phyloP scores from a whole-genome alignment of 108 stramenopile genomes.

The Stephanodiscus triporus region DNA sequence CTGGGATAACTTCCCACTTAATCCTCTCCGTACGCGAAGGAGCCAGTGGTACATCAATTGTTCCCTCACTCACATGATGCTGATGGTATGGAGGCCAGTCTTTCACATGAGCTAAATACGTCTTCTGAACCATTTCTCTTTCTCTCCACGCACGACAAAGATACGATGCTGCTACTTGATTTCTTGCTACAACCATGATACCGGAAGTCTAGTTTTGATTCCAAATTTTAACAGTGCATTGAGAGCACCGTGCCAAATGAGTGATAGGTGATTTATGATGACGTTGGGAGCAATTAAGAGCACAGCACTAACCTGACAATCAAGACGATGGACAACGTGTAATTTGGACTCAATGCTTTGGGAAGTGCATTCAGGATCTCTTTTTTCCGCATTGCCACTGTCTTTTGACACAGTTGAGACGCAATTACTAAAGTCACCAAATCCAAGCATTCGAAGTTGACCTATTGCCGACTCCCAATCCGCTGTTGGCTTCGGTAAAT shows the following conservation, averaged over 20 bases:
- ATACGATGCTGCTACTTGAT: slow-evolving; percentile 52
- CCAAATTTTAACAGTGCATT: not conserved
- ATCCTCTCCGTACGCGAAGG: slow-evolving; percentile 56
- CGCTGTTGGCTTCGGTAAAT: slow-evolving; percentile 57
- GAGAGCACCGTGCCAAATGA: not conserved
- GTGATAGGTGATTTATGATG: too few species aligned
- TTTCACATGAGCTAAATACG: slow-evolving; percentile 61
- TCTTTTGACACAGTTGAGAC: slow-evolving; percentile 14
- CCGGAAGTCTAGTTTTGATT: slow-evolving; percentile 57
- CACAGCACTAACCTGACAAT: slow-evolving; percentile 62
- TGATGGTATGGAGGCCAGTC: slow-evolving; percentile 60
- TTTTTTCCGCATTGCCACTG: slow-evolving; percentile 1
- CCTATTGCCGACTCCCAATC: slow-evolving; percentile 72
- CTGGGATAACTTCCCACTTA: slow-evolving; percentile 61
- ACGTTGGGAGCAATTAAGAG: too few species aligned
- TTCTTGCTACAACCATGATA: slow-evolving; percentile 75
- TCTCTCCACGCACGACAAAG: slow-evolving; percentile 68
- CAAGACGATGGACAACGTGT: slow-evolving; percentile 74
- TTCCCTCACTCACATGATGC: slow-evolving; percentile 37
- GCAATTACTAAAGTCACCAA: slow-evolving; percentile 29
- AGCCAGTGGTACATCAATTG: slow-evolving; percentile 56
- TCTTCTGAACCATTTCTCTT: slow-evolving; percentile 55
- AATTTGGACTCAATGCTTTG: slow-evolving; percentile 17
- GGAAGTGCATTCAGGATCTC: not conserved
- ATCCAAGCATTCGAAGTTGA: slow-evolving; percentile 57